Evolutionary conservation across 306 rosid genomes (phyloP), one percentile per base, ranked within the genome.

Genomic region (Glycine latifolia): DNA sequence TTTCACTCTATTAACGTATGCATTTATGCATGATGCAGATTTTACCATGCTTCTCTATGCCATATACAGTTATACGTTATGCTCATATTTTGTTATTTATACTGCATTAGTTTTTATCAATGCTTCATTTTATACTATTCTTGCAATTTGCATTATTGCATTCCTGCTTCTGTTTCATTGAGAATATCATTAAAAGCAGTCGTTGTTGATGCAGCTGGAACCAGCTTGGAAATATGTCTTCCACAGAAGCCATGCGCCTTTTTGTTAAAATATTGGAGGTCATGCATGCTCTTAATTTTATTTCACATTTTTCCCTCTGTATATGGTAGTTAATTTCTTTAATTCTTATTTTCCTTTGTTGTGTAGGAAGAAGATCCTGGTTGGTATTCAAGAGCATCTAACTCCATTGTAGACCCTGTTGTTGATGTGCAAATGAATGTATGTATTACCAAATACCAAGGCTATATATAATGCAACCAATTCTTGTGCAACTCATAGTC

Each of bases 181-280:
- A 58, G 69, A 44, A 70, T 83, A 54, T 74, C 63, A 62, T 16
- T 75, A 56, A 54, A 84, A n/a, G 55, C 73, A 14, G 60, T 16
- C 11, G 60, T 16, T 86, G 79, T 81, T 73, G 86, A 75, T 90
- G 92, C 91, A 94, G 98, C 91, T 94, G 98, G 98, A 92, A 90
- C 79, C 92, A 92, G 87, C 97, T 94, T 77, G 95, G 97, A 48
- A 92, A 89, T 79, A 94, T 90, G 91, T 87, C 91, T 60, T 59
- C 94, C 77, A 82, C 91, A 14, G 98, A 94, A 86, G 97, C 98
- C 78, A 94, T 94, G 98, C 98, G 98, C 54, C 97, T 94, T 65
- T 94, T 94, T 87, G 98, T 94, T 67, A 94, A 94, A 91, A 92
- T 94, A 83, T 88, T 94, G 87, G 98, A 94, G 98, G 98, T 94